Evolutionary conservation across 1,284 basidiomycete species (phyloP).

Genomic region (Boletus semigastroideus): DNA sequence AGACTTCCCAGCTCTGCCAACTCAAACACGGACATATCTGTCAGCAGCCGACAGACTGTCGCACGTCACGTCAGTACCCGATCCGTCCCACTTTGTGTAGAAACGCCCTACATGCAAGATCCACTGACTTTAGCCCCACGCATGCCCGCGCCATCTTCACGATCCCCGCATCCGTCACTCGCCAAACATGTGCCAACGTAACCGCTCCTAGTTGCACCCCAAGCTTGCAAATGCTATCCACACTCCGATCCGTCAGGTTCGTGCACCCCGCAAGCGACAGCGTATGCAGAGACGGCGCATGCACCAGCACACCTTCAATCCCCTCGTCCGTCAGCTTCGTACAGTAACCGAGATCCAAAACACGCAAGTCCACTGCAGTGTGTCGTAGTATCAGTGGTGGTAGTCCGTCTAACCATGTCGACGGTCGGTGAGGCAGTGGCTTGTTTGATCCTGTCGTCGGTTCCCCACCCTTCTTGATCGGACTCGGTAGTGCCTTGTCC

Average conservation of each 20-base stretch:
- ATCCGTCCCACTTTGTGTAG: not conserved
- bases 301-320: slow-evolving; percentile 74
- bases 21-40: slow-evolving; percentile 84
- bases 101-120: slow-evolving; percentile 73
- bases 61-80: slow-evolving; percentile 16
- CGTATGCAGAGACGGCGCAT: slow-evolving; percentile 79
- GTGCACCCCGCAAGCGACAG: slow-evolving; percentile 82
- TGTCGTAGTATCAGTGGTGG: slow-evolving; percentile 60
- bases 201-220: slow-evolving; percentile 81
- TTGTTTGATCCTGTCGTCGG: slow-evolving; percentile 35
- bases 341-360: slow-evolving; percentile 79
- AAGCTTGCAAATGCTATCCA: slow-evolving; percentile 71
- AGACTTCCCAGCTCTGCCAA: slow-evolving; percentile 74
- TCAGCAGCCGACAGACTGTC: slow-evolving; percentile 76
- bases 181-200: slow-evolving; percentile 76
- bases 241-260: slow-evolving; percentile 72
- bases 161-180: slow-evolving; percentile 82
- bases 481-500: slow-evolving; percentile 78
- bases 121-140: slow-evolving; percentile 76
- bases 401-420: slow-evolving; percentile 56
- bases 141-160: slow-evolving; percentile 72
- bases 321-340: slow-evolving; percentile 73
- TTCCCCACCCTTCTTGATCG: slow-evolving; percentile 34
- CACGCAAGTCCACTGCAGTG: slow-evolving; percentile 68
- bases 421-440: slow-evolving; percentile 51